Base-by-base conservation (phyloP, 2,329 filamentous ascomycete species). In the Aspergillus pseudoterreus region DNA sequence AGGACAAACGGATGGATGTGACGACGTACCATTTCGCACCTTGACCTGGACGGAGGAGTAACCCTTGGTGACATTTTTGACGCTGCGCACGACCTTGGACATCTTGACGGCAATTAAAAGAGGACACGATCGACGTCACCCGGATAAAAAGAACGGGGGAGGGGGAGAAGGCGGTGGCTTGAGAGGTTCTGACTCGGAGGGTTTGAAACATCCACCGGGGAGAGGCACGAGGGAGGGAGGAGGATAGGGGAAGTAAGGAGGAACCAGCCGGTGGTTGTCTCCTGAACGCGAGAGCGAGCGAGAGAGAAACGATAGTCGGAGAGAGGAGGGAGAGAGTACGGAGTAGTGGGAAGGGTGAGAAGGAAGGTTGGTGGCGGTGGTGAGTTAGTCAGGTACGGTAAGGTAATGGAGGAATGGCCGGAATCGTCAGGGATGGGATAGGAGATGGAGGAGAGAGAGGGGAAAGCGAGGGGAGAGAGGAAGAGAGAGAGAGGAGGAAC, bases 41-140 rank as follows among this genome's bases (percentile, higher is more conserved):
- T 97, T 97, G 73, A 97, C 90, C 80, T 99, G 92, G 65, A 95
- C 90, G 60, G 82, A 86, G 33, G 92, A 96, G 72, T 99, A 99
- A 64, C 94, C 94, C 79, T 97, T 99, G 73, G 94, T 97, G 75
- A 99, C 92, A 80, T 97, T 99, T 79, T 96, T 97, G 67, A 97
- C 92, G 71, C 90, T 95, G 75, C 94, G 84, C 71, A 97, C 90
- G 71, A 97, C 91, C 77, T 95, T 95, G 54, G 92, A 96, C 94
- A 99, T 99, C 50, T 53, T 66, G 54, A 52, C 55, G 51, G 55
- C 55, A 49, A 57, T 45, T 33, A 48, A 52, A 42, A 42, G 15
- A 39, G 33, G 33, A 44, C 33, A 44, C 32, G 32, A 22, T 50
- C 32, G 36, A 39, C 44, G 14, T 47, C 38, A 47, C 35, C 19